Evolutionary conservation across 331 rosid genomes (phyloP).

Genomic region (Prunus yedoensis): DNA sequence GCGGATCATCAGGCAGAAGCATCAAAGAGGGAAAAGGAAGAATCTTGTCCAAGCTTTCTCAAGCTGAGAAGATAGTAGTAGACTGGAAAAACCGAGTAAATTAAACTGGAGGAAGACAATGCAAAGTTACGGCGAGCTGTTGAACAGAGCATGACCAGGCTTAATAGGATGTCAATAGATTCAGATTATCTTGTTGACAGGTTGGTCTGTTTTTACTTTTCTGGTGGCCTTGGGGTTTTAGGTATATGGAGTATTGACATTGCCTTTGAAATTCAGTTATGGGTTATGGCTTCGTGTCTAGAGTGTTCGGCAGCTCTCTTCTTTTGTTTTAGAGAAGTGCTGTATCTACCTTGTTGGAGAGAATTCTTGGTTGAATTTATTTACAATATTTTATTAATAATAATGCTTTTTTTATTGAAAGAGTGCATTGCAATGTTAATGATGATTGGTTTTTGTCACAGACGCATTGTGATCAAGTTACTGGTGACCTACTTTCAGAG

Average conservation of each 20-base stretch:
- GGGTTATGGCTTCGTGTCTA: neutral
- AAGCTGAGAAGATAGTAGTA: slow-evolving; percentile 57
- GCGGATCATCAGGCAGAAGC: slow-evolving; percentile 61
- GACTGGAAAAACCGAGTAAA: slow-evolving; percentile 82
- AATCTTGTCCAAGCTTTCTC: slow-evolving; percentile 59
- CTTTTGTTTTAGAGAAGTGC: neutral
- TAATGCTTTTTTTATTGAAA: slow-evolving; percentile 15
- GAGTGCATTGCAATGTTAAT: slow-evolving; percentile 22
- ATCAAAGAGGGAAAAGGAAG: slow-evolving; percentile 58
- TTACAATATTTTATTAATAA: slow-evolving; percentile 6
- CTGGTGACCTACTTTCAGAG: slow-evolving; percentile 87
- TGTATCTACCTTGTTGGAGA: slow-evolving; percentile 5
- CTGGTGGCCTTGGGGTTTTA: neutral
- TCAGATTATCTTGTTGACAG: slow-evolving; percentile 96
- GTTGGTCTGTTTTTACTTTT: slow-evolving; percentile 42
- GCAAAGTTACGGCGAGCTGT: slow-evolving; percentile 74
- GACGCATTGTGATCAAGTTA: slow-evolving; percentile 95
- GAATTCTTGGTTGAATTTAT: slow-evolving; percentile 3
- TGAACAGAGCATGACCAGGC: slow-evolving; percentile 88
- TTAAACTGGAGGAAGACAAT: slow-evolving; percentile 93
- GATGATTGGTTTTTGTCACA: slow-evolving; percentile 44
- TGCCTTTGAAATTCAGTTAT: neutral
- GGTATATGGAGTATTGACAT: neutral
- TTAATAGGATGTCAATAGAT: slow-evolving; percentile 91
- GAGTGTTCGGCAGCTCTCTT: neutral